A percentile compares a stretch with the other conserved stretches of the same genome.
phyloP scores from a whole-genome alignment of 306 rosid genomes.

The Adenanthera pavonina region DNA sequence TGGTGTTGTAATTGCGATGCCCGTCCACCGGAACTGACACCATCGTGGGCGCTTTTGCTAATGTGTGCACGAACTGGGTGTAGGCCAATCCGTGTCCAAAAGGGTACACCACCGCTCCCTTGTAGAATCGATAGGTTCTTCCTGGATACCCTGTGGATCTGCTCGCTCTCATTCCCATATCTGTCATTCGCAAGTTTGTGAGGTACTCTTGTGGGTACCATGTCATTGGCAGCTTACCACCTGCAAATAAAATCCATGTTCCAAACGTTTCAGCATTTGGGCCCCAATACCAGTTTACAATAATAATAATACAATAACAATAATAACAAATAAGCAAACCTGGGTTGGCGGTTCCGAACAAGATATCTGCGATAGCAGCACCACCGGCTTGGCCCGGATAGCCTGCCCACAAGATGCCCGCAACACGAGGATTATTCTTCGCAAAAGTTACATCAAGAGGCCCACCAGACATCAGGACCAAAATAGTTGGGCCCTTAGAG shows the following conservation, averaged over 20 bases:
- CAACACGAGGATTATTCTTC: conserved; percentile 55
- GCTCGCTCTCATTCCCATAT: conserved; percentile 80
- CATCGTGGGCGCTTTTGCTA: conserved; percentile 60
- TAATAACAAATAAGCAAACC: conserved; percentile 46
- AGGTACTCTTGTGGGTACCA: conserved; percentile 89
- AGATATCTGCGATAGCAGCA: conserved; percentile 77
- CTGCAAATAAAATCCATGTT: conserved; percentile 37
- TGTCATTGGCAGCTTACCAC: conserved; percentile 86
- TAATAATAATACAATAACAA: no score
- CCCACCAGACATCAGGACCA: conserved; percentile 91
- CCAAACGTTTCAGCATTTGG: no score
- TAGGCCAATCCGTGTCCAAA: conserved; percentile 79
- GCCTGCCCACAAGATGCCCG: conserved; percentile 79
- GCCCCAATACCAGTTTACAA: no score
- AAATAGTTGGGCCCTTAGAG: conserved; percentile 72
- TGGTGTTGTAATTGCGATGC: conserved; percentile 41
- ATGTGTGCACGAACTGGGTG: conserved; percentile 61
- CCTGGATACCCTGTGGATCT: conserved; percentile 66
- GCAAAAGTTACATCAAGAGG: conserved; percentile 80
- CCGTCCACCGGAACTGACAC: conserved; percentile 65
- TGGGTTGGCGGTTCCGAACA: conserved; percentile 70
- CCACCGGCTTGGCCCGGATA: conserved; percentile 97
- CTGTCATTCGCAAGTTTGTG: conserved; percentile 72
- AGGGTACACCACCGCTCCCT: conserved; percentile 76
- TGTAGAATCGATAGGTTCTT: conserved; percentile 84